These are phyloP conservation scores for Schizosaccharomyces cryophilus DNA, from an alignment of 805 yeast genomes.

Conservation along the genomic window DNA sequence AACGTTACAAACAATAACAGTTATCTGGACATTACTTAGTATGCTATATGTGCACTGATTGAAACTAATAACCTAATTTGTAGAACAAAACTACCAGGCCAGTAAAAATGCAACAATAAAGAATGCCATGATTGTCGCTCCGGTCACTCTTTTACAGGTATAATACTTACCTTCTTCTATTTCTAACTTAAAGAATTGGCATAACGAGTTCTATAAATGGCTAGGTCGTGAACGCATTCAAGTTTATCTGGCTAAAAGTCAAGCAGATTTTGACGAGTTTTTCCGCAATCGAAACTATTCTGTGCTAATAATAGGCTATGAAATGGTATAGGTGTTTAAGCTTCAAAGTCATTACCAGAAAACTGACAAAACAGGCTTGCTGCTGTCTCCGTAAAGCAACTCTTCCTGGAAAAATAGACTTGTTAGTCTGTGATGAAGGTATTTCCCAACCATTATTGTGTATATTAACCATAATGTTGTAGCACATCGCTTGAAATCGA, in stretches of 20 bases:
- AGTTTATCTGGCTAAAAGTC: conserved; percentile 32
- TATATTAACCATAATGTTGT: neutral
- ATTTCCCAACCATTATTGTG: conserved; percentile 56
- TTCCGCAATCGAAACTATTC: conserved; percentile 50
- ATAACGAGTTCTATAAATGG: conserved; percentile 74
- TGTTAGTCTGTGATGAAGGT: conserved; percentile 85
- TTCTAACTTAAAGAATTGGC: conserved; percentile 42
- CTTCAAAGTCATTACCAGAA: neutral
- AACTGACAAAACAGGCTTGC: neutral
- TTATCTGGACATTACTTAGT: conserved; percentile 60
- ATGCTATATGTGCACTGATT: conserved; percentile 20
- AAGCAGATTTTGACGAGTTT: conserved; percentile 33
- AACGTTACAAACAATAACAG: conserved; percentile 61
- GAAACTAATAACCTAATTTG: neutral
- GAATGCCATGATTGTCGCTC: conserved; percentile 63
- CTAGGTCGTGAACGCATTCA: conserved; percentile 38
- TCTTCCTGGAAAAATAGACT: conserved; percentile 22
- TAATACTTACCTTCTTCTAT: neutral
- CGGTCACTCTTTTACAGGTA: conserved; percentile 46
- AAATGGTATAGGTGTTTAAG: conserved; percentile 26
- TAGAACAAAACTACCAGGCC: conserved; percentile 12
- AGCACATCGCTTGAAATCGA: neutral
- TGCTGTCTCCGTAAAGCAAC: no score
- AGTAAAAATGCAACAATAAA: conserved; percentile 18
- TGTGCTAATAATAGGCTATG: conserved; percentile 70